A percentile compares a stretch with the other conserved stretches of the same genome.
Evolutionary conservation across 345 rosid genomes (phyloP).

Genomic region (Lagerstroemia speciosa): DNA sequence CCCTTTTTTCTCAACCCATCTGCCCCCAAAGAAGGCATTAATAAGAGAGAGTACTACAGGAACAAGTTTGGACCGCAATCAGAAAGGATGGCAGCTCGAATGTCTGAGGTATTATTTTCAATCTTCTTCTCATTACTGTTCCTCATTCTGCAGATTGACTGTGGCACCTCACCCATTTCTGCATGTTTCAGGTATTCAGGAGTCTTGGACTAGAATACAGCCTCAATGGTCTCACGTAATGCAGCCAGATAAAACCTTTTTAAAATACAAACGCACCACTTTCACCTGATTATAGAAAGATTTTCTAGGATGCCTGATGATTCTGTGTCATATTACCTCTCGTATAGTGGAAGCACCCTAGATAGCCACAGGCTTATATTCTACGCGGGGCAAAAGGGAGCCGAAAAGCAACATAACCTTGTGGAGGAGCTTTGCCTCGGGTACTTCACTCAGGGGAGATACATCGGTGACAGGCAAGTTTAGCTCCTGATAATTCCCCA

Average conservation of each 20-base stretch:
- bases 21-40: conserved; percentile 84
- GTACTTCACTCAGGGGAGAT: conserved; percentile 84
- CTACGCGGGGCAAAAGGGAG: conserved; percentile 52
- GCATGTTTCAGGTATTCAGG: conserved; percentile 48
- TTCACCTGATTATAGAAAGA: not conserved
- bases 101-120: conserved; percentile 47
- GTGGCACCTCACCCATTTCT: not conserved
- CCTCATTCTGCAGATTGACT: not conserved
- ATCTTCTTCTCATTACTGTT: not conserved
- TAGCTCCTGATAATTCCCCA: not conserved
- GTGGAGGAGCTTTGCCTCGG: conserved; percentile 75
- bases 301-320: not conserved
- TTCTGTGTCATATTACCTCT: not conserved
- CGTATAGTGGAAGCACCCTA: conserved; percentile 56
- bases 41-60: conserved; percentile 51
- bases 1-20: conserved; percentile 76
- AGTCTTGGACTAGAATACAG: conserved; percentile 66
- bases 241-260: not conserved
- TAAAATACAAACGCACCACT: conserved; percentile 7
- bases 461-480: conserved; percentile 61
- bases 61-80: conserved; percentile 54
- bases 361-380: conserved; percentile 88
- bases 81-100: conserved; percentile 38
- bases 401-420: conserved; percentile 66
- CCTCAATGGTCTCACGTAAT: conserved; percentile 84